These are phyloP conservation scores for Tolypocladium paradoxum DNA, from an alignment of 2,329 filamentous ascomycete genomes.

Conservation along the genomic window DNA sequence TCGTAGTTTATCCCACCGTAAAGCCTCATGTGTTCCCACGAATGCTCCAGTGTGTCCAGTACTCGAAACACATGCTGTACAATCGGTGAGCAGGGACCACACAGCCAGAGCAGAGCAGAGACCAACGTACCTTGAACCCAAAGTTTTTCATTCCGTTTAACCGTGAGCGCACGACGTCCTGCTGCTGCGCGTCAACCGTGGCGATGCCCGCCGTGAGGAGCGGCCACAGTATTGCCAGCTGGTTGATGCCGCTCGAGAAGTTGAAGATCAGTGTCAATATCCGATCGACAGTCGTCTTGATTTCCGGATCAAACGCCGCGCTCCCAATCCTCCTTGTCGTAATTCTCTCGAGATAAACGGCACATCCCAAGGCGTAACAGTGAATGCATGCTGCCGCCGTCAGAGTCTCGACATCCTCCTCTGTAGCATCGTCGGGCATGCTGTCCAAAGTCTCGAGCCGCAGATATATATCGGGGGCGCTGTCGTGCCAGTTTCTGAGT, in stretches of 20 bases:
- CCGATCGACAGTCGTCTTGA: not conserved
- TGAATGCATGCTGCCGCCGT: slow-evolving; percentile 6
- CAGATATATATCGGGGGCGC: slow-evolving; percentile 5
- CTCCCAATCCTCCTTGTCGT: not conserved
- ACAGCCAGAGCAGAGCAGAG: not conserved
- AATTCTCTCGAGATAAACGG: slow-evolving; percentile 7
- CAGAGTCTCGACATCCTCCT: slow-evolving; percentile 3
- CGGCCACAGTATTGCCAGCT: slow-evolving; percentile 4
- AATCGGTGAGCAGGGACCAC: not conserved
- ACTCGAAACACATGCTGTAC: slow-evolving; percentile 5
- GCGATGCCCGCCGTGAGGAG: slow-evolving; percentile 3
- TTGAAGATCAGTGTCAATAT: slow-evolving; percentile 1
- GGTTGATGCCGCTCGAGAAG: slow-evolving; percentile 4
- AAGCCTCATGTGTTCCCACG: slow-evolving; percentile 2
- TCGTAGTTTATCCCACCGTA: slow-evolving; percentile 3
- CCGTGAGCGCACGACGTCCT: not conserved
- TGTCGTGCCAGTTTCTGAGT: slow-evolving; percentile 7
- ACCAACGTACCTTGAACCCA: slow-evolving; percentile 1
- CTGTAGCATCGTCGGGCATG: not conserved
- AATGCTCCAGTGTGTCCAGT: slow-evolving; percentile 6
- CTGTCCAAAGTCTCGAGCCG: not conserved
- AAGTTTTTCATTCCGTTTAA: slow-evolving; percentile 2
- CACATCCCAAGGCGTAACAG: slow-evolving; percentile 5
- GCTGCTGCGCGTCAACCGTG: slow-evolving; percentile 2
- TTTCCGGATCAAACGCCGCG: slow-evolving; percentile 1